Evolutionary conservation across 1,284 basidiomycete genomes (phyloP).

Genomic region (Rhodofomes roseus): DNA sequence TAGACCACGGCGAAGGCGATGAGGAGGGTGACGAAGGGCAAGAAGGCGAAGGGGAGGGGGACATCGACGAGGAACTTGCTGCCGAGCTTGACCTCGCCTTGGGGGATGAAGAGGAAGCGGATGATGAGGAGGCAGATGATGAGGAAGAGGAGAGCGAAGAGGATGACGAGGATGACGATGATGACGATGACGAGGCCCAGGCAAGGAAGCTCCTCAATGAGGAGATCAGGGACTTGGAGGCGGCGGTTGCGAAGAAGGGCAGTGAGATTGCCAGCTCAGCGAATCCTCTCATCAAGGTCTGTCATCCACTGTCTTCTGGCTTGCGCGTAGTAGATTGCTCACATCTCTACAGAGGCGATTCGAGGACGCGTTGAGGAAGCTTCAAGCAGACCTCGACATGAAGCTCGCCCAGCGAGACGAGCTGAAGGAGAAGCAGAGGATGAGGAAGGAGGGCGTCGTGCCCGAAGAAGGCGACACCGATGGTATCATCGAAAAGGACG

Average conservation of each 20-base stretch:
- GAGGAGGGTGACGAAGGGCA: slow-evolving; percentile 51
- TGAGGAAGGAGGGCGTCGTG: slow-evolving; percentile 59
- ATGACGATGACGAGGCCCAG: slow-evolving; percentile 62
- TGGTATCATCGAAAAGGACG: slow-evolving; percentile 39
- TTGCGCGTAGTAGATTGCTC: background rate
- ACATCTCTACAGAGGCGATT: slow-evolving; percentile 72
- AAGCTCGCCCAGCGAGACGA: slow-evolving; percentile 81
- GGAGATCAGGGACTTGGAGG: slow-evolving; percentile 87
- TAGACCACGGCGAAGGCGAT: slow-evolving; percentile 50
- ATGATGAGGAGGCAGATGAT: slow-evolving; percentile 65
- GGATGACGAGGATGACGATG: slow-evolving; percentile 63
- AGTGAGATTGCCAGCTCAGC: slow-evolving; percentile 82
- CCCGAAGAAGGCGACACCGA: slow-evolving; percentile 42
- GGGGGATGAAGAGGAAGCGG: slow-evolving; percentile 48
- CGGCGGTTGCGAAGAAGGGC: slow-evolving; percentile 84
- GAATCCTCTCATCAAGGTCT: slow-evolving; percentile 85
- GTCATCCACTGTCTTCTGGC: slow-evolving; percentile 13
- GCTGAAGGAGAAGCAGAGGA: slow-evolving; percentile 64
- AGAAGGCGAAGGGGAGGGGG: slow-evolving; percentile 64
- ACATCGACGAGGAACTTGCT: slow-evolving; percentile 77
- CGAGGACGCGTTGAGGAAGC: slow-evolving; percentile 87
- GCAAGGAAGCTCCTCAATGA: slow-evolving; percentile 80
- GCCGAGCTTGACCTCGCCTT: slow-evolving; percentile 72
- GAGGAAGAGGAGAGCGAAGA: slow-evolving; percentile 69
- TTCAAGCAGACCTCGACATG: slow-evolving; percentile 83